phyloP scores from a whole-genome alignment of 2,329 filamentous ascomycete genomes.

The Zymoseptoria tritici region DNA sequence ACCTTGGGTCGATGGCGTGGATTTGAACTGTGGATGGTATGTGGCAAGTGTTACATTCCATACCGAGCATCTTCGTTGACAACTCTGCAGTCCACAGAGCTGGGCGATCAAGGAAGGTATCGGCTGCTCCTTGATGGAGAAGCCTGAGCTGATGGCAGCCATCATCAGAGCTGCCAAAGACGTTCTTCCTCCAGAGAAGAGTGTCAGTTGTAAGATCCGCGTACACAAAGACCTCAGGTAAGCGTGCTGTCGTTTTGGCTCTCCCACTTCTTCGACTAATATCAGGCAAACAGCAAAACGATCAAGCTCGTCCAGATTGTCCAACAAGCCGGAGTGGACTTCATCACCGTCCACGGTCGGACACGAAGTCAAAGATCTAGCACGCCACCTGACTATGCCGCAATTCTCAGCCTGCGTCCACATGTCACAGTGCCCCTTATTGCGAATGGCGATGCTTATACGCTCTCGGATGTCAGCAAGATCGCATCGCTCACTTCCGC shows the following conservation, averaged over 20 bases:
- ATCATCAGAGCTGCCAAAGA: conserved; percentile 55
- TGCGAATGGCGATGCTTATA: conserved; percentile 63
- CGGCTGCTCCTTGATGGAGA: conserved; percentile 62
- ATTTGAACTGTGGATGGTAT: conserved; percentile 62
- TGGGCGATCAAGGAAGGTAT: conserved; percentile 64
- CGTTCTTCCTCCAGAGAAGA: conserved; percentile 42
- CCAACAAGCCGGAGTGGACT: conserved; percentile 56
- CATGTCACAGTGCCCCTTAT: conserved; percentile 53
- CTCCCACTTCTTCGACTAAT: not conserved
- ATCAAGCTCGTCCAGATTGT: conserved; percentile 58
- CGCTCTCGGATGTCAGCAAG: conserved; percentile 35
- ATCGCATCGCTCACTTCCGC: conserved; percentile 29
- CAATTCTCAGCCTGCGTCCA: conserved; percentile 50
- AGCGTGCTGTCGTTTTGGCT: not conserved
- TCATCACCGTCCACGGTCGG: conserved; percentile 64
- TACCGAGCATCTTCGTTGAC: not conserved
- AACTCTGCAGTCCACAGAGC: conserved; percentile 46
- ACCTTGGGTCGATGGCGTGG: conserved; percentile 56
- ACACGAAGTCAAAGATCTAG: conserved; percentile 54
- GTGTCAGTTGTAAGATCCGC: conserved; percentile 64
- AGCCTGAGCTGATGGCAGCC: conserved; percentile 56
- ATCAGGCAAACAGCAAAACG: conserved; percentile 25
- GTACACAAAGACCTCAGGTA: conserved; percentile 54
- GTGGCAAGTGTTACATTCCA: not conserved
- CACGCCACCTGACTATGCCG: conserved; percentile 54